Evolutionary conservation across 2,329 filamentous ascomycete species (phyloP), one percentile per base, ranked within the genome.

Genomic region (Penicillium thymicola): DNA sequence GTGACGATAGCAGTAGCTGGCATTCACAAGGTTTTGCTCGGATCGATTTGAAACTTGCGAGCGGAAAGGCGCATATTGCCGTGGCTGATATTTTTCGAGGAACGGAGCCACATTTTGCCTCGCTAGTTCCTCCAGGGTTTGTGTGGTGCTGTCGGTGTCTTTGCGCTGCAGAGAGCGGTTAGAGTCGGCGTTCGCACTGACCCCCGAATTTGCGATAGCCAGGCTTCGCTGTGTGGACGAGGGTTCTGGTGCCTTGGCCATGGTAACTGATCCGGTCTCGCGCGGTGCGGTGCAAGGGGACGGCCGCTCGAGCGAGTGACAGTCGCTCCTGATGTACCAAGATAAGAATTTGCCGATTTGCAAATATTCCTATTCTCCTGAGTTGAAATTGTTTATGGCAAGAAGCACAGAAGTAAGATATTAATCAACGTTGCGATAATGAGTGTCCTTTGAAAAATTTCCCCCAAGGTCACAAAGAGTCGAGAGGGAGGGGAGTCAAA

Each of bases 1-100:
- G 75, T 99, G 94, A 54, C 94, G 87, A 74, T 99, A 99, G 78
- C 94, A 99, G 78, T 89, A 97, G 73, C 90, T 94, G 65, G 91
- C 95, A 72, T 92, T 96, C 36, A 63, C 64, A 16, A 53, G 59
- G 14, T 59, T 65, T 81, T 83, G 60, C 85, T 83, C 67, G 36
- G 61, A 57, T 14, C 63, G 52, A 30, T 63, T 55, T 10, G 61
- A 61, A 23, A 64, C 55, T 43, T 65, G 62, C 14, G 68, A 68
- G 13, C 89, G 88, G 54, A 91, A 79, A 16, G 90, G 90, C 34
- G 92, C 90, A 76, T 97, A 97, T 67, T 94, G 83, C 60, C 86
- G 85, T 3, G 93, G 93, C 48, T 97, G 96, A 70, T 97, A 92
- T 71, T 92, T 89, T 64, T 89, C 87, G 52, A 97, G 84, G 72